Evolutionary conservation across 1,284 basidiomycete species (phyloP), one percentile per base, ranked within the genome.

Genomic region (Cryptococcus sp.): DNA sequence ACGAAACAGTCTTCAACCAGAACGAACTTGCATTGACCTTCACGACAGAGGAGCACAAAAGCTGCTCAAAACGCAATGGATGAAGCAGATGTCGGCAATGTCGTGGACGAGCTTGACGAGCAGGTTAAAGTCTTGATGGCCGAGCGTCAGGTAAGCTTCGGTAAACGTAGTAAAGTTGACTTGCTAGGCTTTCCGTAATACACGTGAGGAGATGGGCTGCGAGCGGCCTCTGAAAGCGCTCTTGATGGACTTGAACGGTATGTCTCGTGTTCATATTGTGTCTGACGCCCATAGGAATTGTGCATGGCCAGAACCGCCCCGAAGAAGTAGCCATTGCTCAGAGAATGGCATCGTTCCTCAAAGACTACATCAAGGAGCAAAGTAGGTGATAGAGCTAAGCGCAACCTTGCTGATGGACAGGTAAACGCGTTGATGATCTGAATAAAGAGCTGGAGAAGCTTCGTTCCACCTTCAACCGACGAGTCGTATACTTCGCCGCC

Each of bases 401-500:
- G 37, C 5, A 7, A 22, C 41, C 47, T 7, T 45, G 44, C 39
- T 38, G 15, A 25, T 16, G 41, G 7, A 29, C 46, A 71, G 70
- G 57, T 11, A 62, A 68, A 19, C 47, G 63, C 20, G 51, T 73
- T 39, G 68, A 71, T 3, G 67, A 67, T 57, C 63, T 78, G 22
- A 61, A 65, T 52, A 75, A 77, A 48, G 77, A 78, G 56, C 64
- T 78, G 1, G 72, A 76, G 20, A n/a, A 65, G 4, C 67, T 78
- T 55, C 68, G 73, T 26, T 59, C 56, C 3, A 67, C 67, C 1
- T 77, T 75, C 69, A 78, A 78, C 54, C 56, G 59, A 5, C 69
- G 77, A 37, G 72, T 77, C 10, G 52, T 54, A 19, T 77, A 76
- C 62, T 78, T 75, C 57, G 72, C 69, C 1, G 66, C 69, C 3